Conservation (phyloP, 352 stramenopile genomes). For the Globisporangium irregulare region DNA sequence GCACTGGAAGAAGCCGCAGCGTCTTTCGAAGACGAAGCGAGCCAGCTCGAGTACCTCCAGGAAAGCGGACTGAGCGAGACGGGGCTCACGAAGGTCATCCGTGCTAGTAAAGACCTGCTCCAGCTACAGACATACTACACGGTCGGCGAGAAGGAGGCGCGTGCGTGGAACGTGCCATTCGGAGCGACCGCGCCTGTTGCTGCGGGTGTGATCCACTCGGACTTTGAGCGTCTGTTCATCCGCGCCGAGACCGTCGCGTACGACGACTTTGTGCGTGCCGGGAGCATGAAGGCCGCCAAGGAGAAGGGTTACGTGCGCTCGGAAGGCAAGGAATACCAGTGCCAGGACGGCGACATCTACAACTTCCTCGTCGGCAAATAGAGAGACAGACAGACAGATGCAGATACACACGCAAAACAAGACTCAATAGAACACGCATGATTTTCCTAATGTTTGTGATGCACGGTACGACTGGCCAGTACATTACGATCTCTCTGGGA, state of each 20-base stretch:
- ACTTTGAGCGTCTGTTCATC: conserved; percentile 87
- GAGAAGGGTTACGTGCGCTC: conserved; percentile 90
- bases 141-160: conserved; percentile 78
- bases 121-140: conserved; percentile 98
- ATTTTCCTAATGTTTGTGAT: background rate
- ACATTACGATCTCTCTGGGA: too few species aligned
- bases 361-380: conserved; percentile 92
- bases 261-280: conserved; percentile 92
- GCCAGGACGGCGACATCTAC: conserved; percentile 98
- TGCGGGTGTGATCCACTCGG: conserved; percentile 83
- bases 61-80: conserved; percentile 71
- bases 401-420: background rate
- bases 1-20: conserved; percentile 76
- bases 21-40: conserved; percentile 86
- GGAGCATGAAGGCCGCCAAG: conserved; percentile 94
- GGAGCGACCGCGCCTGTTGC: conserved; percentile 71
- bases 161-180: conserved; percentile 79
- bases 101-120: conserved; percentile 91
- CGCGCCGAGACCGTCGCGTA: conserved; percentile 95
- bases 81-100: conserved; percentile 83
- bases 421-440: background rate
- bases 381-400: background rate
- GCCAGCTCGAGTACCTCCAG: conserved; percentile 94
- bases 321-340: conserved; percentile 98
- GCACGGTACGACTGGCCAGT: background rate